Percentiles rank a stretch among this genome's conserved stretches.
phyloP scores from a whole-genome alignment of 179 eudicot species.

The Silene noctiflora region DNA sequence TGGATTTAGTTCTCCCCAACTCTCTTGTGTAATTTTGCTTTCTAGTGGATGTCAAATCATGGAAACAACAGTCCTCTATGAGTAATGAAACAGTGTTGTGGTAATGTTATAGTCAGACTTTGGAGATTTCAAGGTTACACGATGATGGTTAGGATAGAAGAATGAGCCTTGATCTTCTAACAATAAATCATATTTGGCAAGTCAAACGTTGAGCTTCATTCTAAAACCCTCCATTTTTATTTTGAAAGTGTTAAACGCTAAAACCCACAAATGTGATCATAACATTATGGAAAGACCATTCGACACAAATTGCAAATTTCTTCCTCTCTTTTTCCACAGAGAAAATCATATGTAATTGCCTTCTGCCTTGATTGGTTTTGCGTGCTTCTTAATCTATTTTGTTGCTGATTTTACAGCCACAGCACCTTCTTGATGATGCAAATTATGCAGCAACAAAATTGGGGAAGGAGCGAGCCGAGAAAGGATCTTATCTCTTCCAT shows the following conservation, averaged over 20 bases:
- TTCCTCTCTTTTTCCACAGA: background rate
- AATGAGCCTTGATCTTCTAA: background rate
- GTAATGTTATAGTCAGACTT: background rate
- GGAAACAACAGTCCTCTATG: background rate
- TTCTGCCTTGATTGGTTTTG: background rate
- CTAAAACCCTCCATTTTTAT: background rate
- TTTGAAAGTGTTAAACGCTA: background rate
- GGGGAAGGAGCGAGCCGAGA: conserved; percentile 68
- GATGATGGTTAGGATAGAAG: background rate
- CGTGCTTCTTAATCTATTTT: background rate
- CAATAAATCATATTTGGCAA: background rate
- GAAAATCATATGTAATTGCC: background rate
- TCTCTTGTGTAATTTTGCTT: background rate
- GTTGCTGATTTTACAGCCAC: conserved; percentile 58
- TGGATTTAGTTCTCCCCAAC: background rate
- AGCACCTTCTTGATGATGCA: conserved; percentile 85
- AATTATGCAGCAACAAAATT: conserved; percentile 70
- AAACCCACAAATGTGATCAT: background rate
- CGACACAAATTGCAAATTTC: background rate
- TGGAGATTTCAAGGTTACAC: background rate
- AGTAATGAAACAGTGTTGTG: background rate
- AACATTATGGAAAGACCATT: background rate
- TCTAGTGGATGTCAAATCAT: background rate
- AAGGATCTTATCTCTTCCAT: conserved; percentile 69
- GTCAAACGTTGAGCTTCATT: background rate